Conservation (phyloP, 1,139 yeast genomes). For the Tardiomyces depauwii region DNA sequence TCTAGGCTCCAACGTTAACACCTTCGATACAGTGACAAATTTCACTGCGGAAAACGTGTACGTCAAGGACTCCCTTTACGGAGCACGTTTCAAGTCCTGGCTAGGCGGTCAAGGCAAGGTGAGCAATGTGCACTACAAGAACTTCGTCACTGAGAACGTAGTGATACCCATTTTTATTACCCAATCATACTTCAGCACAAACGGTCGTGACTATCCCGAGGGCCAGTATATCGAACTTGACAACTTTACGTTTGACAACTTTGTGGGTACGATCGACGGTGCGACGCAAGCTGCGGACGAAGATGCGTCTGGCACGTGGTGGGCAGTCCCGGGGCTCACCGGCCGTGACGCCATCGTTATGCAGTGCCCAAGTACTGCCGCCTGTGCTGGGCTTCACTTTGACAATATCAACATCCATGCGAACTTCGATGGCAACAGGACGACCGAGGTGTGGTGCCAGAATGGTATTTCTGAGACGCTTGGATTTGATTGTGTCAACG, state of each 20-base stretch:
- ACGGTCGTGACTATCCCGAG: neutral
- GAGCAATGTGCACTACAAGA: neutral
- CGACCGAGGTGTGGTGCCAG: neutral
- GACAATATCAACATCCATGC: neutral
- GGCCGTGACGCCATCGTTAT: neutral
- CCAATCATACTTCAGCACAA: neutral
- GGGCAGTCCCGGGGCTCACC: neutral
- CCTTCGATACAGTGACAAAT: neutral
- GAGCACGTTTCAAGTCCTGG: neutral
- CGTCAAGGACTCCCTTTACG: neutral
- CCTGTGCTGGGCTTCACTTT: neutral
- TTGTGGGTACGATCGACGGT: neutral
- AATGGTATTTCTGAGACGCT: neutral
- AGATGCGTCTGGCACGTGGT: neutral
- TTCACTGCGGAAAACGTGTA: neutral
- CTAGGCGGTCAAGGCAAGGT: neutral
- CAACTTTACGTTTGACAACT: neutral
- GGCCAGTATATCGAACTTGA: neutral
- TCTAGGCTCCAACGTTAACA: neutral
- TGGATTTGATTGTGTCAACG: neutral
- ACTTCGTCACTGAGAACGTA: neutral
- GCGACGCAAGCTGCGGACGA: neutral
- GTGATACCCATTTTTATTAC: neutral
- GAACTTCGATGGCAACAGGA: neutral
- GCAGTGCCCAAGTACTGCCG: neutral